Conservation (phyloP, 805 yeast genomes). For the Wickerhamiella allomyrinae region DNA sequence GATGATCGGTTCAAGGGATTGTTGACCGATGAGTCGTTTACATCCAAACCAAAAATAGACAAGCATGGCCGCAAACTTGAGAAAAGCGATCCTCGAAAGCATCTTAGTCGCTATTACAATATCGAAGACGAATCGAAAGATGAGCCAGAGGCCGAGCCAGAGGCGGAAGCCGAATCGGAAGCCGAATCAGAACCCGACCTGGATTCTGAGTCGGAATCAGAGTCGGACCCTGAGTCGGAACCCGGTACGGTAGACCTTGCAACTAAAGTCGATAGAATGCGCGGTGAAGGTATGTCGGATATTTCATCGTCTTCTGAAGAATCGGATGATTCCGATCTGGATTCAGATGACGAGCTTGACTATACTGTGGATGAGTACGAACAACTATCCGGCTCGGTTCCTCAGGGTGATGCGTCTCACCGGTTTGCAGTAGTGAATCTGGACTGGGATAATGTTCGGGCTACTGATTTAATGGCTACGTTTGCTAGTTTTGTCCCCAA, state of each 20-base stretch:
- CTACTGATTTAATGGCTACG: conserved; percentile 80
- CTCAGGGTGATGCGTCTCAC: conserved; percentile 71
- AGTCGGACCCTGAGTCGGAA: conserved; percentile 9
- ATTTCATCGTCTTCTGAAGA: conserved; percentile 11
- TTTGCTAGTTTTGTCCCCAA: conserved; percentile 73
- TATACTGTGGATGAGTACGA: conserved; percentile 23
- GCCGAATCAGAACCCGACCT: conserved; percentile 8
- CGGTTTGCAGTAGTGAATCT: conserved; percentile 84
- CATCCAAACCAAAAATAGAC: conserved; percentile 49
- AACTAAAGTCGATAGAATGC: conserved; percentile 23
- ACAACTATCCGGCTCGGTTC: conserved; percentile 38
- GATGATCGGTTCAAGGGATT: conserved; percentile 77
- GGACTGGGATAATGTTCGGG: conserved; percentile 93
- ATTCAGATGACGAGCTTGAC: conserved; percentile 9
- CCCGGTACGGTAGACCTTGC: conserved; percentile 1
- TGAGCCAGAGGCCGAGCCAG: too few species aligned
- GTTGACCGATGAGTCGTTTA: conserved; percentile 41
- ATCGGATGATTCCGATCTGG: conserved; percentile 13
- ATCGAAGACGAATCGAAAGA: conserved; percentile 29
- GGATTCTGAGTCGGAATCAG: conserved; percentile 16
- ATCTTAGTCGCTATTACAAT: conserved; percentile 54
- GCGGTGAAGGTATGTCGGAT: conserved; percentile 25
- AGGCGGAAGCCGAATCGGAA: conserved; percentile 12
- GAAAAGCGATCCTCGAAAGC: conserved; percentile 31
- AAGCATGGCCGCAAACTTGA: conserved; percentile 70